Conservation (phyloP, 1,284 basidiomycete genomes). For the Malassezia vespertilionis region DNA sequence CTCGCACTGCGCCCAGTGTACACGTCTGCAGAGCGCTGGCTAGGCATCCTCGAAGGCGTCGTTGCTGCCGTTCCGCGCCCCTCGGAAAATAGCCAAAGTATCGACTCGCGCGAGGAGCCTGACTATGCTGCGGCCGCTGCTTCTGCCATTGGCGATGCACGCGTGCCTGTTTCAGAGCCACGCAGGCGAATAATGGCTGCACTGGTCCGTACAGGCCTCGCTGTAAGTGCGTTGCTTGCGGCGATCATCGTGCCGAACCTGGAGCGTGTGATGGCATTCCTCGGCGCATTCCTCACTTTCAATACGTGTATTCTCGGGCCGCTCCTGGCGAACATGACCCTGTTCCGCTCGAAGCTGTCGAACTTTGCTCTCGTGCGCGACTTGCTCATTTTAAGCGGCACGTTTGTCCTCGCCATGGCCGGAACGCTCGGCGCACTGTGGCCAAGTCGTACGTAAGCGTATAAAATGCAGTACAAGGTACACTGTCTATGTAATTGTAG, state of each 20-base stretch:
- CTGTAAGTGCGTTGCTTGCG: conserved; percentile 27
- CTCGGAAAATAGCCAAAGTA: background rate
- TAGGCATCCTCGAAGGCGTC: conserved; percentile 1
- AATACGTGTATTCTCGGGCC: conserved; percentile 50
- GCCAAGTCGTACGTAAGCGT: no score
- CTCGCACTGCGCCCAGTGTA: conserved; percentile 62
- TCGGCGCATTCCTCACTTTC: conserved; percentile 75
- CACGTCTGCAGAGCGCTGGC: conserved; percentile 31
- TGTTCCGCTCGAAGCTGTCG: conserved; percentile 19
- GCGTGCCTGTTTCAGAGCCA: conserved; percentile 1
- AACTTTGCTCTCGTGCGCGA: conserved; percentile 16
- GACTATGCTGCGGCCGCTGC: background rate
- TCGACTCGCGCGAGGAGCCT: background rate
- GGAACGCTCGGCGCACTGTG: conserved; percentile 21
- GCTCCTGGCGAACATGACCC: conserved; percentile 27
- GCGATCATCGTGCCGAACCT: conserved; percentile 63
- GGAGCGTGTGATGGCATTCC: conserved; percentile 75
- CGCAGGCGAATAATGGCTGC: no score
- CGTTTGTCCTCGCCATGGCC: conserved; percentile 26
- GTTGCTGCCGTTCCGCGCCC: background rate
- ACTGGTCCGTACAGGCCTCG: conserved; percentile 23
- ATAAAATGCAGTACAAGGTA: no score
- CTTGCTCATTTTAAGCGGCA: conserved; percentile 23
- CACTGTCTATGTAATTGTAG: no score
- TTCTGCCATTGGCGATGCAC: background rate